Conservation (phyloP, 2,329 filamentous ascomycete species). For the Paecilomyces sp. region DNA sequence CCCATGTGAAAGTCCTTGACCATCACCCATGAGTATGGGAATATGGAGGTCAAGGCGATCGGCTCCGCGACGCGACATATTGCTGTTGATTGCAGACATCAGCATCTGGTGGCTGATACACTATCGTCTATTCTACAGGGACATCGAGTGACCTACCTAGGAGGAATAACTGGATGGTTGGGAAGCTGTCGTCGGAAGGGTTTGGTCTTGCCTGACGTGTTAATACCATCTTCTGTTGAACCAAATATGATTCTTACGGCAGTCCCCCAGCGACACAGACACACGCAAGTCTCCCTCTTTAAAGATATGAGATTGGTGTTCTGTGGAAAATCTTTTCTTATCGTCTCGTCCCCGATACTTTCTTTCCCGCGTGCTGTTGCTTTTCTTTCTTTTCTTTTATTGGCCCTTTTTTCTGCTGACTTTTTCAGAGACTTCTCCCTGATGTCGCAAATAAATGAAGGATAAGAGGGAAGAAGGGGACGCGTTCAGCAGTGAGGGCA, state of each 20-base stretch:
- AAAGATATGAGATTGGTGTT: conserved; percentile 4
- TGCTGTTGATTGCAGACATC: conserved; percentile 45
- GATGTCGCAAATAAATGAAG: not conserved
- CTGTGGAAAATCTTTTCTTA: conserved; percentile 1
- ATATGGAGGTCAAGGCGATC: conserved; percentile 87
- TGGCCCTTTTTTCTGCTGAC: not conserved
- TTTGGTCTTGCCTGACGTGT: conserved; percentile 49
- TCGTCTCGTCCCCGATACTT: not conserved
- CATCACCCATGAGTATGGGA: conserved; percentile 78
- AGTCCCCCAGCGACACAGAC: conserved; percentile 17
- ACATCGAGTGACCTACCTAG: conserved; percentile 55
- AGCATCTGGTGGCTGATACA: not conserved
- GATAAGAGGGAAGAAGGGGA: not conserved
- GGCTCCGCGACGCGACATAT: conserved; percentile 90
- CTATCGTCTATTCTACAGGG: not conserved
- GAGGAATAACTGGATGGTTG: conserved; percentile 72
- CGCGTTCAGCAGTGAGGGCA: not conserved
- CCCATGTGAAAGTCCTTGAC: conserved; percentile 10
- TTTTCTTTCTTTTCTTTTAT: not conserved
- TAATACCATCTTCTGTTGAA: conserved; percentile 51
- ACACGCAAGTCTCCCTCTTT: conserved; percentile 10
- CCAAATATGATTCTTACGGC: conserved; percentile 47
- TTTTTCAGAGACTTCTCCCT: not conserved
- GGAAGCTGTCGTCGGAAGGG: conserved; percentile 67
- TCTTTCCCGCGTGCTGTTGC: not conserved